Base-by-base conservation (phyloP, 768 basidiomycete genomes). In the Albatrellus ellisii region DNA sequence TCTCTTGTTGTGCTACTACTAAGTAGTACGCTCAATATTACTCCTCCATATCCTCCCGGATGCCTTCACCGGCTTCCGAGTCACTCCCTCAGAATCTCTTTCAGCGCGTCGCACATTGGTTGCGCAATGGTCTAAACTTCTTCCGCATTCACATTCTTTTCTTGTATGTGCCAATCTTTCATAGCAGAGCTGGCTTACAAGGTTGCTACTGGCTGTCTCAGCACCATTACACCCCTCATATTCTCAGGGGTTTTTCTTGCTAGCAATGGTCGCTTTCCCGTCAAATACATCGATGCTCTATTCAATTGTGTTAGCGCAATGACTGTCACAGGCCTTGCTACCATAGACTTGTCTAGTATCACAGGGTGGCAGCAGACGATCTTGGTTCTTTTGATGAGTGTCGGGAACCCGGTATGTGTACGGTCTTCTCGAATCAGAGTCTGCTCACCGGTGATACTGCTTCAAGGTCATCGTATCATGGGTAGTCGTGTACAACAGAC, bases 181-280 rank as follows among this genome's bases (percentile, higher is more conserved):
- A 5, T n/a, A 27, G 2, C 20, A 2, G 6, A 1, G 28, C 12
- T 4, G 15, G 20, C 6, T 38, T 11, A 15, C 24, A 32, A 17
- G 15, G 32, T 47, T n/a, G 46, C 36, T 24, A 36, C 17, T 39
- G 37, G 36, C 34, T 21, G 40, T 22, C 50, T 21, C 53, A 87
- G 83, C 52, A 79, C 75, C 5, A 71, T 87, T 55, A 76, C 76
- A 0, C 91, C 92, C 2, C 67, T 95, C 49, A 62, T 91, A 41
- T 73, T 75, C 48, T 84, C 86, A 15, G 76, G 62, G 27, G 77
- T 97, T 40, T 74, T 95, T 54, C 95, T 85, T 54, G 87, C 77
- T 20, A 73, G 72, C 60, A 90, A 90, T 67, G 88, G 83, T 32
- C 60, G 63, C 36, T 73, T 72, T 52, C 76, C 71, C 34, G 71